Base-by-base conservation (phyloP, 106 monocot species). In the Dioscorea zingiberensis region DNA sequence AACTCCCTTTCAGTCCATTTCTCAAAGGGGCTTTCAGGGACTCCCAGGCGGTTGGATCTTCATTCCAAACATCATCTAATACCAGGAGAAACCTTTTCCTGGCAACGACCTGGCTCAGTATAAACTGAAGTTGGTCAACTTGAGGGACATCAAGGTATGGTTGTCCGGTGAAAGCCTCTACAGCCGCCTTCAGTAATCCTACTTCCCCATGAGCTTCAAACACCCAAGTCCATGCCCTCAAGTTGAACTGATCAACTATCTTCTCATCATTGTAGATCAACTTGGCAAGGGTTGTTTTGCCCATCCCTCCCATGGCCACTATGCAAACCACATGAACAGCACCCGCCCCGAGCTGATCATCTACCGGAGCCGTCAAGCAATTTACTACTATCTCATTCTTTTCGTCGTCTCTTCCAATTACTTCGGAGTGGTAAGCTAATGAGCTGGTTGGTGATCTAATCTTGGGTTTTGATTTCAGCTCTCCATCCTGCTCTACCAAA, bases 241-340 rank as follows among this genome's bases (percentile, higher is more conserved):
- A 10, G 48, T 63, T 58, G 28, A 76, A 81, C 66, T 55, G 28
- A 12, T 63, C 44, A 6, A 16, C 27, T 4, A 67, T 58, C 25
- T 2, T n/a, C 3, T 38, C 9, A 55, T 76, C 60, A 28, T 76
- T 51, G 62, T 71, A 81, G 16, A 68, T 60, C 18, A 48, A 23
- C 27, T 71, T 71, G 11, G 68, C 81, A 51, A 81, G 54, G 1
- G 81, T 76, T 13, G 81, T 81, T 57, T 81, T 81, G 1, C 81
- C 81, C 11, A 76, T 21, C 3, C 81, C 81, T 15, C 72, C 76
- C 75, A 68, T 71, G 7, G 67, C 81, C 21, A 72, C 49, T 23
- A 81, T 32, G 15, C 18, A 51, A 19, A 51, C 51, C 4, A 51
- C 51, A 18, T 51, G 51, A 16, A 15, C 51, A 51, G 13, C 51